These are phyloP conservation scores for Kingdonia uniflora DNA, from an alignment of 164 flowering plant genomes.

Conservation along the genomic window DNA sequence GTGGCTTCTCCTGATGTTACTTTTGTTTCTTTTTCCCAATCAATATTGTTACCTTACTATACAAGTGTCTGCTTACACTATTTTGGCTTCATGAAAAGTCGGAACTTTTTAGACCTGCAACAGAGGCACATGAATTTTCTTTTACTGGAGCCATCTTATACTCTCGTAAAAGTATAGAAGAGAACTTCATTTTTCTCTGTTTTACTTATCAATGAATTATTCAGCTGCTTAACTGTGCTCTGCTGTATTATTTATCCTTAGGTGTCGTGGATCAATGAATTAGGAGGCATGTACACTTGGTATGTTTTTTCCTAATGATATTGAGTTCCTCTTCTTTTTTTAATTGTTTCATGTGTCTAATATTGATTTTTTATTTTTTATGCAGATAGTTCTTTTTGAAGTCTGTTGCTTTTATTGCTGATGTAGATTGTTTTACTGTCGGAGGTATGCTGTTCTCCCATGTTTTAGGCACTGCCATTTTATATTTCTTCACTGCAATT, in stretches of 20 bases:
- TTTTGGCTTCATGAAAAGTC: background rate
- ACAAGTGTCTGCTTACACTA: background rate
- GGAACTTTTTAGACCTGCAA: background rate
- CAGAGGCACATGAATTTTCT: background rate
- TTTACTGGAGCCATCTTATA: background rate
- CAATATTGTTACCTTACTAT: background rate
- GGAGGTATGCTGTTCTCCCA: background rate
- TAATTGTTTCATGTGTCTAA: background rate
- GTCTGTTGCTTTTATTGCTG: background rate
- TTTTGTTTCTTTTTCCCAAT: background rate
- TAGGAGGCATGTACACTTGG: constrained; percentile 22
- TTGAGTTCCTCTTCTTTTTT: background rate
- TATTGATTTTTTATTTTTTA: background rate
- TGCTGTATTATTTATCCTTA: constrained; percentile 14
- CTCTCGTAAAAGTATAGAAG: background rate
- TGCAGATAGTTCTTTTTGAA: background rate
- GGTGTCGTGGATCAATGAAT: constrained; percentile 84
- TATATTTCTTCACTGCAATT: too few species aligned
- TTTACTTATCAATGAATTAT: background rate
- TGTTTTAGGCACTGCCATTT: too few species aligned
- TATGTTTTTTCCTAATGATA: constrained; percentile 8
- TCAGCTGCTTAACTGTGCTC: background rate
- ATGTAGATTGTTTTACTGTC: background rate
- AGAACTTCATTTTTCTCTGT: background rate
- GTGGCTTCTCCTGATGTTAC: background rate